Percentiles rank a stretch among this genome's conserved stretches.
Conservation (phyloP, 805 yeast genomes). For the Zygosaccharomyces kombuchaensis region DNA sequence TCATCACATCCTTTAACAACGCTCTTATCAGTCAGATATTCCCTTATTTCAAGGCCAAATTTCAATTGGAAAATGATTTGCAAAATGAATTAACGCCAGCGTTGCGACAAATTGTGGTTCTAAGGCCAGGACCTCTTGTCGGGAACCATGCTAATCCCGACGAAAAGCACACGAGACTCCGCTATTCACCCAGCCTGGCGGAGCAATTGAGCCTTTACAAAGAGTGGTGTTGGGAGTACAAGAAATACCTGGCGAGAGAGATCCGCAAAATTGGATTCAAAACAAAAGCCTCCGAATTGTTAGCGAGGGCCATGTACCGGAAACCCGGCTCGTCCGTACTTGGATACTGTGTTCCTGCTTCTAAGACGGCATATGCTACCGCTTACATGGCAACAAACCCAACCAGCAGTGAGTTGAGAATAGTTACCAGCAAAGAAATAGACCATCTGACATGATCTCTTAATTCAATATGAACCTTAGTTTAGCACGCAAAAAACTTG, state of each 20-base stretch:
- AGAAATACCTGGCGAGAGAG: conserved; percentile 11
- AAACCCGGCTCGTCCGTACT: conserved; percentile 22
- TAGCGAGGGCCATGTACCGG: conserved; percentile 21
- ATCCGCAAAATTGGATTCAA: conserved; percentile 13
- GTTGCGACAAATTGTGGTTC: conserved; percentile 14
- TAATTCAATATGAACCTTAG: not conserved
- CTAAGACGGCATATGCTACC: conserved; percentile 19
- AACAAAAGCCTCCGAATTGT: conserved; percentile 19
- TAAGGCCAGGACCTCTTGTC: conserved; percentile 31
- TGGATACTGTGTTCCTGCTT: conserved; percentile 26
- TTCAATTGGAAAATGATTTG: conserved; percentile 20
- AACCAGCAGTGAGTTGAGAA: conserved; percentile 9
- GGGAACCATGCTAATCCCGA: conserved; percentile 22
- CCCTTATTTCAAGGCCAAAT: conserved; percentile 22
- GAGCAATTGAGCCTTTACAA: conserved; percentile 10
- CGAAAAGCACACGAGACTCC: conserved; percentile 1
- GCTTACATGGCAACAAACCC: conserved; percentile 15
- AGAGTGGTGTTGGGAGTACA: conserved; percentile 14
- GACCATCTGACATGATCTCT: conserved; percentile 9
- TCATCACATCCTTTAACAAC: conserved; percentile 27
- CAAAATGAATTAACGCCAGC: conserved; percentile 9
- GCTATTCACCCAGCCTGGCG: conserved; percentile 6
- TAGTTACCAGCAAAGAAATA: conserved; percentile 22
- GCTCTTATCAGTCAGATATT: conserved; percentile 14
- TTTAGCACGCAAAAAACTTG: not conserved